Evolutionary conservation across 768 basidiomycete species (phyloP), one percentile per base, ranked within the genome.

Genomic region (Postia placenta): DNA sequence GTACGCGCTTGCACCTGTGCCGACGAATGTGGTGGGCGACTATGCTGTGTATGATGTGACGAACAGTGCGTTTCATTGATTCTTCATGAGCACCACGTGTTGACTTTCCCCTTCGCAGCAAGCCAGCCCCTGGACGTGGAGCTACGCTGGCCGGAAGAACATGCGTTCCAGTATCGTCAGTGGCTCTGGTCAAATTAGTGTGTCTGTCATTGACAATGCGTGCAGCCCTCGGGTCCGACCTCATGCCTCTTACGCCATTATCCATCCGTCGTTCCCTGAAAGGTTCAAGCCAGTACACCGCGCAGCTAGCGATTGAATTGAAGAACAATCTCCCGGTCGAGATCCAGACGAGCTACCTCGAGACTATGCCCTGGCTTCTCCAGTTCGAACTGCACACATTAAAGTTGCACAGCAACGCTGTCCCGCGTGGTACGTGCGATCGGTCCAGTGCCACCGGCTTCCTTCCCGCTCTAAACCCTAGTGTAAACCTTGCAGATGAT

Each of bases 311-410:
- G 38, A 65, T 94, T 11, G 70, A 74, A 20, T 64, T 97, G 45
- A 72, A 61, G 5, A 96, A 95, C 60, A 73, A 79, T 52, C 69
- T 69, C 33, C 54, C 67, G 17, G 60, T 66, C 4, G 55, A 71
- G 1, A 55, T 80, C 19, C 64, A 70, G 17, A 73, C 84, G 0
- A 64, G 84, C 7, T 96, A 94, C 65, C 76, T 93, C 38, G 96
- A 98, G 67, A 87, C 87, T 1, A 84, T 94, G 76, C 96, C 95
- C 3, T 95, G 93, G 83, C 83, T 92, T 59, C 73, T 97, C 30
- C 86, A 91, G 50, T 83, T 90, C 42, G 92, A 87, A 70, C 70
- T 95, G 54, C 87, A 92, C 66, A 92, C 92, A 5, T 67, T 95
- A 45, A 64, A 68, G 17, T 67, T 81, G 1, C 62, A 67, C 20